Percentiles rank a stretch among this genome's conserved stretches.
These are phyloP conservation scores for Xylona heveae DNA, from an alignment of 495 filamentous ascomycete genomes.

Conservation along the genomic window DNA sequence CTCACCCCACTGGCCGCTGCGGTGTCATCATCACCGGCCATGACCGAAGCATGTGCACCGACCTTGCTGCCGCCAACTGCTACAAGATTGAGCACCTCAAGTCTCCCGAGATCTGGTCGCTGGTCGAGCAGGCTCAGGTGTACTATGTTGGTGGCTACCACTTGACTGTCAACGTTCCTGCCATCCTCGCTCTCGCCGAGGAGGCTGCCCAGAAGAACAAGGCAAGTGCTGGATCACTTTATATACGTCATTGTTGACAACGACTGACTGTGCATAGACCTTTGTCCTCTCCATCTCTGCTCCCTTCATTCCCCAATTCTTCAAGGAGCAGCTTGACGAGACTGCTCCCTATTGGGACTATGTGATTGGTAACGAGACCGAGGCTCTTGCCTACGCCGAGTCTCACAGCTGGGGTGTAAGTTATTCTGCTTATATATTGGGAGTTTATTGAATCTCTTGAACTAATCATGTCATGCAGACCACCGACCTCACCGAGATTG, in stretches of 20 bases:
- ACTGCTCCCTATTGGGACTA: constrained; percentile 85
- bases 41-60: constrained; percentile 82
- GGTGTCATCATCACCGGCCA: constrained; percentile 92
- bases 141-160: constrained; percentile 92
- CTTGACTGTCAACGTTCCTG: constrained; percentile 72
- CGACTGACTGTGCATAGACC: constrained; percentile 18
- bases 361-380: constrained; percentile 90
- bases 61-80: constrained; percentile 88
- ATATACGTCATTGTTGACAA: neutral
- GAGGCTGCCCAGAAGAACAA: constrained; percentile 80
- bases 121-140: constrained; percentile 67
- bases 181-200: constrained; percentile 70
- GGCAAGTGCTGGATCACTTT: constrained; percentile 15
- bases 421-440: neutral
- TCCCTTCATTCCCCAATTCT: constrained; percentile 91
- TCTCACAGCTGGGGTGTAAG: constrained; percentile 32
- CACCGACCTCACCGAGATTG: constrained; percentile 70
- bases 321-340: constrained; percentile 82
- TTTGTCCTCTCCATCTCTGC: constrained; percentile 83
- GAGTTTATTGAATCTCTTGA: neutral
- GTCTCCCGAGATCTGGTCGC: constrained; percentile 70
- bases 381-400: constrained; percentile 69
- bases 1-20: constrained; percentile 72
- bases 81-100: constrained; percentile 91
- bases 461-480: constrained; percentile 24